Percentiles rank a stretch among this genome's conserved stretches.
phyloP scores from a whole-genome alignment of 2,329 filamentous ascomycete genomes.

The Apiospora kogelbergensis region DNA sequence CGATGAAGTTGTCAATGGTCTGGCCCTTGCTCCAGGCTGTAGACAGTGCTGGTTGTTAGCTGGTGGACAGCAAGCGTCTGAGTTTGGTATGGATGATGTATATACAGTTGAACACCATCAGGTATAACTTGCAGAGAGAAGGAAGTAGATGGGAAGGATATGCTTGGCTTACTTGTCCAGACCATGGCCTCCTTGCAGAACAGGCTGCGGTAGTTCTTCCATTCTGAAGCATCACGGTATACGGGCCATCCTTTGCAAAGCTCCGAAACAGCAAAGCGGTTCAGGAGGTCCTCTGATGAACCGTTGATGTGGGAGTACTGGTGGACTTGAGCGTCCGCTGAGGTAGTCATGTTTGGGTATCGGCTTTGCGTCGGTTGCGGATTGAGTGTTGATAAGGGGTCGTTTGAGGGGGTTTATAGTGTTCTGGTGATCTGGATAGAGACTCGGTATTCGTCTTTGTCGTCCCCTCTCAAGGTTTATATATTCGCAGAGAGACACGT shows the following conservation, averaged over 20 bases:
- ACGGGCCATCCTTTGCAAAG: conserved; percentile 56
- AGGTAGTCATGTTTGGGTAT: conserved; percentile 28
- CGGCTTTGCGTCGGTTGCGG: background rate
- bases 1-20: conserved; percentile 46
- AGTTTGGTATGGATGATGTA: too few species aligned
- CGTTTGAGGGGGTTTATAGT: background rate
- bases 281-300: conserved; percentile 37
- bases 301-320: conserved; percentile 48
- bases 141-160: background rate
- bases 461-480: background rate
- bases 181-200: conserved; percentile 47
- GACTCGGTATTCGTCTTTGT: background rate
- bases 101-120: background rate
- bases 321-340: conserved; percentile 30
- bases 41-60: background rate
- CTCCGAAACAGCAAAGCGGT: conserved; percentile 47
- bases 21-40: conserved; percentile 47
- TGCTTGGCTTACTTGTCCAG: conserved; percentile 45
- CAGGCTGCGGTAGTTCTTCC: conserved; percentile 50
- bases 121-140: background rate
- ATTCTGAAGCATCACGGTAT: conserved; percentile 53
- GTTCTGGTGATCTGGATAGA: background rate
- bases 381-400: background rate
- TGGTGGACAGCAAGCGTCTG: background rate
- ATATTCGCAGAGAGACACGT: background rate